Evolutionary conservation across 2,329 filamentous ascomycete species (phyloP).

Genomic region (Diplodia intermedia): DNA sequence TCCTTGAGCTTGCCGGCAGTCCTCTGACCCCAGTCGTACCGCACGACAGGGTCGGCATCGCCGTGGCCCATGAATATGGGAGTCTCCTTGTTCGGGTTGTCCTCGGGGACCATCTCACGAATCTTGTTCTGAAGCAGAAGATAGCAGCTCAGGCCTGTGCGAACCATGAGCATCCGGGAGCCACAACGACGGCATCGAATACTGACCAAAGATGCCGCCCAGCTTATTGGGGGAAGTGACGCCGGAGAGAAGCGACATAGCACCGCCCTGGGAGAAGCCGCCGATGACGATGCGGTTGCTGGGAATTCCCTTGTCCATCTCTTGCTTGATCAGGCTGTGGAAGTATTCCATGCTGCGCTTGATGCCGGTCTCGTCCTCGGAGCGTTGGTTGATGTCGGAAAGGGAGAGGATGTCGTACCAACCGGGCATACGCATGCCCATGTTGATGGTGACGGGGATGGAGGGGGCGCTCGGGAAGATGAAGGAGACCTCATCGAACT

Average conservation of each 20-base stretch:
- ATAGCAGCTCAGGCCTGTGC: conserved; percentile 73
- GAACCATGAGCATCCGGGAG: background rate
- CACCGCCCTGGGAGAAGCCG: conserved; percentile 86
- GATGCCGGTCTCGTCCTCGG: conserved; percentile 76
- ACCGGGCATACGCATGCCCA: conserved; percentile 80
- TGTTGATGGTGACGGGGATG: conserved; percentile 85
- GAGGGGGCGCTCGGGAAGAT: conserved; percentile 88
- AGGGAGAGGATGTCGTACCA: conserved; percentile 78
- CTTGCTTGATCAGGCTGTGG: conserved; percentile 77
- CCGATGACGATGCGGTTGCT: conserved; percentile 84
- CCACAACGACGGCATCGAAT: background rate
- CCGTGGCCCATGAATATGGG: conserved; percentile 92
- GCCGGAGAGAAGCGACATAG: conserved; percentile 82
- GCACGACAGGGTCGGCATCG: conserved; percentile 75
- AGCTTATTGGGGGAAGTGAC: conserved; percentile 76
- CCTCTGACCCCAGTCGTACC: conserved; percentile 69
- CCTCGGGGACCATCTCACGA: conserved; percentile 52
- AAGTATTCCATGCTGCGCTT: conserved; percentile 75
- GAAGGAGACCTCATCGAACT: conserved; percentile 90
- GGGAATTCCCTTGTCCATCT: conserved; percentile 81
- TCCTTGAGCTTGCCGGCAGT: conserved; percentile 72
- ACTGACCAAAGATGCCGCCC: conserved; percentile 76
- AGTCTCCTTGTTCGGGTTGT: conserved; percentile 72
- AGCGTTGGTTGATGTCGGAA: conserved; percentile 52
- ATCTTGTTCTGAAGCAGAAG: conserved; percentile 73